Conservation (phyloP, 2,329 filamentous ascomycete species). For the Alternaria ventricosa region DNA sequence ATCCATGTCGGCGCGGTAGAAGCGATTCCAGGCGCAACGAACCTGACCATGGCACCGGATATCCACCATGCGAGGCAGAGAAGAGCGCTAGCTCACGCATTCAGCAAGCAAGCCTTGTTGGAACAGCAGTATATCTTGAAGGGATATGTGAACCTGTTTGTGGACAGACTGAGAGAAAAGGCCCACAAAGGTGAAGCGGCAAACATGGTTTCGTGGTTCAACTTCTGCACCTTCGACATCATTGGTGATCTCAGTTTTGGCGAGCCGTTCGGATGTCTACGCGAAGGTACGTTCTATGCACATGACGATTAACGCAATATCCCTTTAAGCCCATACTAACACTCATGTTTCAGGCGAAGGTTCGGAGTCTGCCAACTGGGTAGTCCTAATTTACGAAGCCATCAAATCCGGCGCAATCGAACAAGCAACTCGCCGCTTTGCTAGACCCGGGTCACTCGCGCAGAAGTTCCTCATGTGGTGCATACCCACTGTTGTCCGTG, state of each 20-base stretch:
- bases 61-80: slow-evolving; percentile 49
- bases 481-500: slow-evolving; percentile 34
- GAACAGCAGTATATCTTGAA: slow-evolving; percentile 51
- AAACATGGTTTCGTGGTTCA: slow-evolving; percentile 45
- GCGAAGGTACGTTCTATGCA: slow-evolving; percentile 27
- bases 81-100: slow-evolving; percentile 50
- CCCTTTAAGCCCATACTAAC: background rate
- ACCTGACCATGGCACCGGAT: slow-evolving; percentile 48
- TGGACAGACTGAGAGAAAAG: slow-evolving; percentile 48
- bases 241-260: slow-evolving; percentile 44
- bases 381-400: slow-evolving; percentile 42
- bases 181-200: slow-evolving; percentile 32
- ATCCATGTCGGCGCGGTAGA: slow-evolving; percentile 46
- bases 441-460: slow-evolving; percentile 26
- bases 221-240: slow-evolving; percentile 44
- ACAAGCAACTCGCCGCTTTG: slow-evolving; percentile 40
- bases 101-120: slow-evolving; percentile 49
- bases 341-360: slow-evolving; percentile 27
- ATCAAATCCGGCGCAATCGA: slow-evolving; percentile 44
- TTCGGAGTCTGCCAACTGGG: slow-evolving; percentile 43
- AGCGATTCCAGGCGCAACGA: slow-evolving; percentile 45
- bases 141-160: slow-evolving; percentile 50
- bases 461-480: slow-evolving; percentile 40
- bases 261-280: slow-evolving; percentile 41
- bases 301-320: background rate